These are phyloP conservation scores for Cordyceps cicadae DNA, from an alignment of 2,329 filamentous ascomycete species.

Conservation along the genomic window DNA sequence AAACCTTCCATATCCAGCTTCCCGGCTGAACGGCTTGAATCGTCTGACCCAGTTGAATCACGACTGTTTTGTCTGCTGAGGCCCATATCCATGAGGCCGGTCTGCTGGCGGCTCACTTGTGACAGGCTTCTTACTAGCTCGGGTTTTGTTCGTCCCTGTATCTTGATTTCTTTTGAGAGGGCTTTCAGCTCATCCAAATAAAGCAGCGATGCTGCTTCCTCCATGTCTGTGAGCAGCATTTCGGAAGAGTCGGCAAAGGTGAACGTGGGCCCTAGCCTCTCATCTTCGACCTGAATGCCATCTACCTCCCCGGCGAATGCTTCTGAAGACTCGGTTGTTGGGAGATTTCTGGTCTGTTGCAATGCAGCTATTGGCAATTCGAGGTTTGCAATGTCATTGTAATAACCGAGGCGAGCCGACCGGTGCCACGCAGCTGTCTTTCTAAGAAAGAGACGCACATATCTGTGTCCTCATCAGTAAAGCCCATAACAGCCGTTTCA, in stretches of 20 bases:
- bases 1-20: slow-evolving; percentile 27
- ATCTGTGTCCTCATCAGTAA: slow-evolving; percentile 41
- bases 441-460: slow-evolving; percentile 84
- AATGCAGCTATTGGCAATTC: slow-evolving; percentile 56
- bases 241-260: slow-evolving; percentile 74
- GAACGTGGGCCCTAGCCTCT: slow-evolving; percentile 49
- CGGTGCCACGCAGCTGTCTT: slow-evolving; percentile 92
- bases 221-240: slow-evolving; percentile 63
- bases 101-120: slow-evolving; percentile 65
- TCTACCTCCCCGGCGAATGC: slow-evolving; percentile 16
- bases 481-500: not conserved
- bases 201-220: slow-evolving; percentile 75
- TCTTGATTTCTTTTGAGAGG: slow-evolving; percentile 77
- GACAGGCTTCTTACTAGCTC: slow-evolving; percentile 69
- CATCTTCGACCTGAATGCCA: slow-evolving; percentile 32
- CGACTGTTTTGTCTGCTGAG: slow-evolving; percentile 57
- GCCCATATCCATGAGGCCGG: slow-evolving; percentile 62
- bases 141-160: slow-evolving; percentile 79
- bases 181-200: slow-evolving; percentile 80
- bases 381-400: slow-evolving; percentile 73
- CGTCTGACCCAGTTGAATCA: slow-evolving; percentile 41
- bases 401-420: slow-evolving; percentile 66
- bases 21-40: slow-evolving; percentile 27
- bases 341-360: slow-evolving; percentile 50
- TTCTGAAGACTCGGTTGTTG: slow-evolving; percentile 23